Percentiles rank a stretch among this genome's conserved stretches.
These are phyloP conservation scores for Apocynum venetum DNA, from an alignment of 257 asterid genomes.

Conservation along the genomic window DNA sequence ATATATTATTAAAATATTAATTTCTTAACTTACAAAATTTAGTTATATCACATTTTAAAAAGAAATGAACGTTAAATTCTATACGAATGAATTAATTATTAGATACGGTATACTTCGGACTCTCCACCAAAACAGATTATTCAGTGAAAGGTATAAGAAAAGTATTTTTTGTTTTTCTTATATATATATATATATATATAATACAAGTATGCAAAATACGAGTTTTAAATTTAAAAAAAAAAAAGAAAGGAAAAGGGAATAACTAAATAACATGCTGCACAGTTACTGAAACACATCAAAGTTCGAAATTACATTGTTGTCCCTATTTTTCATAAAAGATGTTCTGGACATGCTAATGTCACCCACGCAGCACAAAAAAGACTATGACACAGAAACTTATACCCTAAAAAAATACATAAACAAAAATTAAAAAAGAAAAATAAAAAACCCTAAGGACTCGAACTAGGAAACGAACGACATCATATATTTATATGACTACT, in stretches of 20 bases:
- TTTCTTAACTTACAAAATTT: too few relatives aligned
- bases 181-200: too few relatives aligned
- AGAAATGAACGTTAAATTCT: too few relatives aligned
- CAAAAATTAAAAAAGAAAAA: background rate
- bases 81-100: too few relatives aligned
- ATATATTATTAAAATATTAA: too few relatives aligned
- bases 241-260: background rate
- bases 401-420: background rate
- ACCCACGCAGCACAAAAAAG: too few relatives aligned
- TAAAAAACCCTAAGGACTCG: background rate
- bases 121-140: too few relatives aligned
- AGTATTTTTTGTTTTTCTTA: too few relatives aligned
- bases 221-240: background rate
- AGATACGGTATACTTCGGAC: too few relatives aligned
- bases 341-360: slow-evolving; percentile 1
- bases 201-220: too few relatives aligned
- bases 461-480: background rate
- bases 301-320: background rate
- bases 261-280: background rate
- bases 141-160: background rate
- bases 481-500: background rate
- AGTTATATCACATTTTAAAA: too few relatives aligned
- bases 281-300: background rate
- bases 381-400: background rate
- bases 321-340: background rate